Conservation (phyloP, 805 yeast genomes). For the Lachancea fermentati region DNA sequence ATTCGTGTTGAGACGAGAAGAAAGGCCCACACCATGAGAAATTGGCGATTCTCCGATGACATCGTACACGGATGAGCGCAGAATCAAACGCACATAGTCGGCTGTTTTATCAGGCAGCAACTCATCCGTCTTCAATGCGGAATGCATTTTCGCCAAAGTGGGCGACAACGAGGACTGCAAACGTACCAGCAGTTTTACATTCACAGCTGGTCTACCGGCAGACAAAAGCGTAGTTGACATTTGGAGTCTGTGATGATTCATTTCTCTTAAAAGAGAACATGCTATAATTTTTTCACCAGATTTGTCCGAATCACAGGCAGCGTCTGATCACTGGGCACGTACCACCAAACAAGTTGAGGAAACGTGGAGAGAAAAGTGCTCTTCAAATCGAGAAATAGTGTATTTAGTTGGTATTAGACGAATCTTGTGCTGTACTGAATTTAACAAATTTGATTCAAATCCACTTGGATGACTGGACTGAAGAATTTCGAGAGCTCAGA, state of each 20-base stretch:
- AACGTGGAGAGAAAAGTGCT: too few relatives aligned
- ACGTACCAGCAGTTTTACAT: conserved; percentile 1
- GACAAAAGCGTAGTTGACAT: conserved; percentile 6
- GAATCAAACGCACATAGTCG: conserved; percentile 86
- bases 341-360: too few relatives aligned
- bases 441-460: too few relatives aligned
- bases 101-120: conserved; percentile 61
- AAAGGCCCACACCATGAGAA: conserved; percentile 65
- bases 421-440: too few relatives aligned
- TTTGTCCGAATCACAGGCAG: neutral
- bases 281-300: neutral
- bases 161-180: conserved; percentile 2
- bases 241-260: neutral
- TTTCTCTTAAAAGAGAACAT: too few relatives aligned
- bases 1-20: conserved; percentile 69
- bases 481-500: too few relatives aligned
- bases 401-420: too few relatives aligned
- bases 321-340: conserved; percentile 1
- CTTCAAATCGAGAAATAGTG: too few relatives aligned
- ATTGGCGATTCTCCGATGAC: conserved; percentile 89
- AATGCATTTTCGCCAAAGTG: conserved; percentile 23
- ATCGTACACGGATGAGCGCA: conserved; percentile 92
- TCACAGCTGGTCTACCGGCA: neutral
- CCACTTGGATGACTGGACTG: too few relatives aligned
- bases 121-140: conserved; percentile 40